phyloP scores from a whole-genome alignment of 176 grass and related monocot genomes.

The Zea luxurians region DNA sequence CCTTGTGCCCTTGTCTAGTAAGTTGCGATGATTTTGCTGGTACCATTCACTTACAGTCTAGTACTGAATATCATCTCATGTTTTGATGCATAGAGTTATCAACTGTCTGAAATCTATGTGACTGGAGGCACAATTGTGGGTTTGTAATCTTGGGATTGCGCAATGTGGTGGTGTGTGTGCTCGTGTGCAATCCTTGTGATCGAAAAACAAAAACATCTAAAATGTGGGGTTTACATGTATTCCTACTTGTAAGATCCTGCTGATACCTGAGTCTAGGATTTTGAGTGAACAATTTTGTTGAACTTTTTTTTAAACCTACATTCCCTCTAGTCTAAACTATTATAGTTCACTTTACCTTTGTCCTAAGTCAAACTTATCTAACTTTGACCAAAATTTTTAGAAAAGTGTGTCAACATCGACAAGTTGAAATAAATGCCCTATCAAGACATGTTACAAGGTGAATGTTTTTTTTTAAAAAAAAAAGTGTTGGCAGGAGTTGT shows the following conservation, averaged over 20 bases:
- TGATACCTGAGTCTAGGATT: background rate
- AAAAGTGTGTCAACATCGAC: background rate
- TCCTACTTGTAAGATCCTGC: background rate
- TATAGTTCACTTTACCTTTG: background rate
- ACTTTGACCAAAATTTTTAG: background rate
- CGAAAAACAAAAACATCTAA: background rate
- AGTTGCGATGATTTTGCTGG: background rate
- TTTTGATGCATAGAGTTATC: background rate
- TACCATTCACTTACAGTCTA: background rate
- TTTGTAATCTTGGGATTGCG: background rate
- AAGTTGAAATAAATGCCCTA: background rate
- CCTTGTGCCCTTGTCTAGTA: background rate
- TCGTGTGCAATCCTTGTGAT: background rate
- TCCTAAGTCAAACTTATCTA: background rate
- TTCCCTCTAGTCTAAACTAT: background rate
- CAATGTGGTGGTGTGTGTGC: background rate
- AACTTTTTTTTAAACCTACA: background rate
- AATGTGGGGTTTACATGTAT: background rate
- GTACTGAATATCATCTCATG: background rate
- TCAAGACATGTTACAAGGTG: background rate
- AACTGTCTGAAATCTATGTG: background rate
- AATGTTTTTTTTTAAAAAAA: background rate
- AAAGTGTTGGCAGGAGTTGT: background rate
- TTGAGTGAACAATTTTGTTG: background rate
- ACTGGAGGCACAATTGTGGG: background rate